Conservation (phyloP, 1,284 basidiomycete species). For the Cutaneotrichosporon sp. region DNA sequence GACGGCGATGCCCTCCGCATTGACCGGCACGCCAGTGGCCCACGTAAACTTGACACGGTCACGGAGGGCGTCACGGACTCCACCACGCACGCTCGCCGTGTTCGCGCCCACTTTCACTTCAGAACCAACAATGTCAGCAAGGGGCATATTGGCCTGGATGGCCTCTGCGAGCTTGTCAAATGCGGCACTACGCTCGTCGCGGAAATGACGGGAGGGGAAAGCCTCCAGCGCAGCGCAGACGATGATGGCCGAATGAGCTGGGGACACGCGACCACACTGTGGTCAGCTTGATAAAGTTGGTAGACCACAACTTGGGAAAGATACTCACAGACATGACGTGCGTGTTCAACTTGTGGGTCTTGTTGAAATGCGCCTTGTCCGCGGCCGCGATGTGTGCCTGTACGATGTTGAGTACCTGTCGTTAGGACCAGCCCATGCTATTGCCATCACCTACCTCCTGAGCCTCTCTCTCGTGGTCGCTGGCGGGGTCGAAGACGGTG, state of each 20-base stretch:
- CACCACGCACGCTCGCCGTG: not conserved
- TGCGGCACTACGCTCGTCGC: not conserved
- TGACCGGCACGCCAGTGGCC: slow-evolving; percentile 5
- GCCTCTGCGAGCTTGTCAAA: slow-evolving; percentile 3
- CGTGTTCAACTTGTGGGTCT: slow-evolving; percentile 1
- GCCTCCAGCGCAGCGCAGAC: slow-evolving; percentile 1
- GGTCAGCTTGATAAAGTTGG: not conserved
- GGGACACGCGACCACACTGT: not conserved
- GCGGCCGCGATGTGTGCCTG: not conserved
- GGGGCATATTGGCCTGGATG: not conserved
- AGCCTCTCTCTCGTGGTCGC: not conserved
- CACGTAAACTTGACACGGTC: not conserved
- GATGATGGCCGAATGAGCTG: not conserved
- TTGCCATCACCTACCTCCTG: not conserved
- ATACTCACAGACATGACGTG: not conserved
- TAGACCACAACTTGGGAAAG: not conserved
- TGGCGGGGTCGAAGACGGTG: not conserved
- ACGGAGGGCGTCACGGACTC: not conserved
- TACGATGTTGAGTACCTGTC: not conserved
- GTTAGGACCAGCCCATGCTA: not conserved
- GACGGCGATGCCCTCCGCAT: not conserved
- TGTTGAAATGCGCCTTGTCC: not conserved
- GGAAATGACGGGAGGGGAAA: slow-evolving; percentile 3
- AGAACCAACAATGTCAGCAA: not conserved
- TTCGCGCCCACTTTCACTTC: not conserved